Percentiles rank a stretch among this genome's conserved stretches.
Evolutionary conservation across 768 basidiomycete genomes (phyloP).

Genomic region (Lyophyllum atratum): DNA sequence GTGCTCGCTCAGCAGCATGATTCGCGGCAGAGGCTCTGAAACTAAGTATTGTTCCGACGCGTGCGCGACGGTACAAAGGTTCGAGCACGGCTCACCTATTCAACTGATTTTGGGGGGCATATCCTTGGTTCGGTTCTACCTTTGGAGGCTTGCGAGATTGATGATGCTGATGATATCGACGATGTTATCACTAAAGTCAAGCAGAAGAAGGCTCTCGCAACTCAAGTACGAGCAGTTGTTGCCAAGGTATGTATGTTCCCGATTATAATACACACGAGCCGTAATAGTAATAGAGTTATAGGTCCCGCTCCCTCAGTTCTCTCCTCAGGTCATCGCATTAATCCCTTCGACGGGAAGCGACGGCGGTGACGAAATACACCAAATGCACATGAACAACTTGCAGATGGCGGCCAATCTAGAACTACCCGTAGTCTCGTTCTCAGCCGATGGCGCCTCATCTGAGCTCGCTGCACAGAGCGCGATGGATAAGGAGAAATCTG

Average conservation of each 20-base stretch:
- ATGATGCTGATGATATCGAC: slow-evolving; percentile 25
- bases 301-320: slow-evolving; percentile 23
- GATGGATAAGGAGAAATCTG: slow-evolving; percentile 18
- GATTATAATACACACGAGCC: no score
- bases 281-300: not conserved
- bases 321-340: slow-evolving; percentile 21
- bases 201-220: slow-evolving; percentile 22
- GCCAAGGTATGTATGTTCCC: slow-evolving; percentile 18
- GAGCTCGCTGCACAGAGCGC: slow-evolving; percentile 22
- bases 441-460: slow-evolving; percentile 26
- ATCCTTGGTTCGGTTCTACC: slow-evolving; percentile 24
- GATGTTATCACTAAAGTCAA: slow-evolving; percentile 18
- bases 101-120: slow-evolving; percentile 26
- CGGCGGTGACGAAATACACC: slow-evolving; percentile 19
- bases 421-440: slow-evolving; percentile 14
- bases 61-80: slow-evolving; percentile 35
- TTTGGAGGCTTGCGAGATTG: slow-evolving; percentile 21
- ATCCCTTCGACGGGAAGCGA: slow-evolving; percentile 28
- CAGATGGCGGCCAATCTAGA: slow-evolving; percentile 18
- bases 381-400: slow-evolving; percentile 19
- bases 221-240: slow-evolving; percentile 28
- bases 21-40: no score
- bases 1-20: no score
- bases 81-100: slow-evolving; percentile 21
- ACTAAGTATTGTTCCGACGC: no score